Evolutionary conservation across 2,329 filamentous ascomycete genomes (phyloP).

Genomic region (Ophiostoma angusticollis): DNA sequence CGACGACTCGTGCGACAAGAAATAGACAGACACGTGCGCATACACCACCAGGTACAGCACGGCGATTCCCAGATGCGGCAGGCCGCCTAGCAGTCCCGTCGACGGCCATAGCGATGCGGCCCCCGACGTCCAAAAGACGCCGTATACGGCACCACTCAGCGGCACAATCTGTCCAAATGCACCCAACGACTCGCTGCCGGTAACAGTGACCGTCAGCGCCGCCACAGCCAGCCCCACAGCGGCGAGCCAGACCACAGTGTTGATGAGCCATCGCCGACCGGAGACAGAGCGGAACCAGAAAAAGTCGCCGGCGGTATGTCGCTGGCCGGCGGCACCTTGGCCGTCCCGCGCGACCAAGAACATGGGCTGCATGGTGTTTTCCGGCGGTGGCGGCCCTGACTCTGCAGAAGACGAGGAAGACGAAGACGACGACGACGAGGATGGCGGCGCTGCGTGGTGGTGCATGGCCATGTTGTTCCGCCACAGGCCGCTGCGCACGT

Average conservation of each 20-base stretch:
- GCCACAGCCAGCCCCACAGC: conserved; percentile 26
- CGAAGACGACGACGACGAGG: too few relatives aligned
- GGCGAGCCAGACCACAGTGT: conserved; percentile 26
- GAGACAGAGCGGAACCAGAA: conserved; percentile 35
- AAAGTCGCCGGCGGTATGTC: conserved; percentile 21
- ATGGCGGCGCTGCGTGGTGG: too few relatives aligned
- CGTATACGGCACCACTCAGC: conserved; percentile 20
- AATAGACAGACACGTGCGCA: conserved; percentile 33
- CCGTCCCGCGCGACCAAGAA: background rate
- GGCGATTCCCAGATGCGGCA: conserved; percentile 37
- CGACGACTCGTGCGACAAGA: conserved; percentile 36
- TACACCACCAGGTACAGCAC: conserved; percentile 35
- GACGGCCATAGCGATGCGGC: conserved; percentile 15
- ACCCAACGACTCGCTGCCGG: conserved; percentile 19
- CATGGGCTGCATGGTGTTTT: conserved; percentile 7
- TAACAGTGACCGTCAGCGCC: conserved; percentile 26
- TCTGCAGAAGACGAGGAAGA: too few relatives aligned
- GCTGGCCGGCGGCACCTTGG: too few relatives aligned
- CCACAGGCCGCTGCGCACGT: conserved; percentile 31
- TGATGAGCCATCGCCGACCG: conserved; percentile 28
- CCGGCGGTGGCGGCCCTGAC: too few relatives aligned
- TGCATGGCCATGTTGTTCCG: conserved; percentile 27
- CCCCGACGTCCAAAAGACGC: conserved; percentile 10
- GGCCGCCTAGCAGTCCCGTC: conserved; percentile 27
- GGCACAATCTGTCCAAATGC: conserved; percentile 27